Evolutionary conservation across 2,329 filamentous ascomycete species (phyloP).

Genomic region (Cladophialophora exuberans): DNA sequence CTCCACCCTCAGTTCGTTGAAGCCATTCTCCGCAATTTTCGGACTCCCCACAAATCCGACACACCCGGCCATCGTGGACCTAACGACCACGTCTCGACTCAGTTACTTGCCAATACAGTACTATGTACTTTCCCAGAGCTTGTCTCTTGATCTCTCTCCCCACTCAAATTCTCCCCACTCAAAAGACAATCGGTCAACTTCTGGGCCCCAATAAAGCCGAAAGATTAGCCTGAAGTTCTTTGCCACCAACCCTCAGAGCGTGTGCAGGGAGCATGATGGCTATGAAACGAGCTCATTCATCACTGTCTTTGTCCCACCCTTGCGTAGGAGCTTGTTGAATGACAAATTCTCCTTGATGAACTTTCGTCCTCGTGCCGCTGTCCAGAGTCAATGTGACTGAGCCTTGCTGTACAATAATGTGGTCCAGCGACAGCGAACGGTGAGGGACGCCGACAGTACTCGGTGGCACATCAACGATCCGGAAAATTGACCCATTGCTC

Average conservation of each 20-base stretch:
- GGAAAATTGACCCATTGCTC: constrained; percentile 21
- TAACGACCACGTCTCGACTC: too few relatives aligned
- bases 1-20: too few relatives aligned
- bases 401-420: constrained; percentile 34
- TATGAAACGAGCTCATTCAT: constrained; percentile 11
- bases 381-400: constrained; percentile 34
- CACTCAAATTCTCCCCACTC: too few relatives aligned
- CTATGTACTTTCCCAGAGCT: too few relatives aligned
- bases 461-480: constrained; percentile 32
- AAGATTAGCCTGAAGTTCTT: background rate
- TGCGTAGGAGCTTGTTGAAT: constrained; percentile 28
- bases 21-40: too few relatives aligned
- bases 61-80: too few relatives aligned
- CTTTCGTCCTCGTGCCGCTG: constrained; percentile 29
- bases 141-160: too few relatives aligned
- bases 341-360: constrained; percentile 33
- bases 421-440: constrained; percentile 35
- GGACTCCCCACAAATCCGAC: too few relatives aligned
- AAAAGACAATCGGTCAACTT: background rate
- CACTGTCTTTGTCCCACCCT: constrained; percentile 16
- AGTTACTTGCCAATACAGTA: too few relatives aligned
- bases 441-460: constrained; percentile 29
- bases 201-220: constrained; percentile 1
- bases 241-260: background rate
- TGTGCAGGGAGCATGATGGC: constrained; percentile 14